Conservation (phyloP, 1,284 basidiomycete genomes). For the Exobasidium cylindrosporum region DNA sequence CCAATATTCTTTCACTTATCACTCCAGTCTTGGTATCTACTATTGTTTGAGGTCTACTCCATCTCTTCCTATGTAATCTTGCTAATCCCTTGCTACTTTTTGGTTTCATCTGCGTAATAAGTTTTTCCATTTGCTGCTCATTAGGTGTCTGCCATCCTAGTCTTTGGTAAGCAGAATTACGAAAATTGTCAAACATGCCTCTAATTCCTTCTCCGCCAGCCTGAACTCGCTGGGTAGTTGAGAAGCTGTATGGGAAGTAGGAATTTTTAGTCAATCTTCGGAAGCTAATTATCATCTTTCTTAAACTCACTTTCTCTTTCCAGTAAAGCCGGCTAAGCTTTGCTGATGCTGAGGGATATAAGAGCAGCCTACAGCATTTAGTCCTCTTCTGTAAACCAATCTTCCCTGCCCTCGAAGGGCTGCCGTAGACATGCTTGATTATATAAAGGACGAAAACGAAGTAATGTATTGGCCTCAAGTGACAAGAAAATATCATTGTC, state of each 20-base stretch:
- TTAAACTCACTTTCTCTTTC: neutral
- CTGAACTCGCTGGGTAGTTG: neutral
- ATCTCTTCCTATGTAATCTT: slow-evolving; percentile 1
- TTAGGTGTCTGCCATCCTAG: slow-evolving; percentile 6
- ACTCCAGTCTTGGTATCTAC: neutral
- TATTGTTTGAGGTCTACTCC: neutral
- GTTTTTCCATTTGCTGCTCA: neutral
- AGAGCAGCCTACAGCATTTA: neutral
- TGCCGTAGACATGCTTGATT: neutral
- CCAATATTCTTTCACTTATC: slow-evolving; percentile 1
- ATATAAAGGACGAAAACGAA: too few relatives aligned
- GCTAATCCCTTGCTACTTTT: neutral
- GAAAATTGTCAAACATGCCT: neutral
- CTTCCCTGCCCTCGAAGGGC: neutral
- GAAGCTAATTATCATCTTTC: neutral
- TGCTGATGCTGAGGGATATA: neutral
- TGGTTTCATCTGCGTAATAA: neutral
- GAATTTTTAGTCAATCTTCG: neutral
- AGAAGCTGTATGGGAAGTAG: neutral
- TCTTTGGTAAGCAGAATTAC: neutral
- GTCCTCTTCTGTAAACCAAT: neutral
- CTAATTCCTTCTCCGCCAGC: neutral
- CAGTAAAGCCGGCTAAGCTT: neutral
- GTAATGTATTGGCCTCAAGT: too few relatives aligned
- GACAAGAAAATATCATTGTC: too few relatives aligned